Evolutionary conservation across 306 rosid species (phyloP).

Genomic region (Malus domestica): DNA sequence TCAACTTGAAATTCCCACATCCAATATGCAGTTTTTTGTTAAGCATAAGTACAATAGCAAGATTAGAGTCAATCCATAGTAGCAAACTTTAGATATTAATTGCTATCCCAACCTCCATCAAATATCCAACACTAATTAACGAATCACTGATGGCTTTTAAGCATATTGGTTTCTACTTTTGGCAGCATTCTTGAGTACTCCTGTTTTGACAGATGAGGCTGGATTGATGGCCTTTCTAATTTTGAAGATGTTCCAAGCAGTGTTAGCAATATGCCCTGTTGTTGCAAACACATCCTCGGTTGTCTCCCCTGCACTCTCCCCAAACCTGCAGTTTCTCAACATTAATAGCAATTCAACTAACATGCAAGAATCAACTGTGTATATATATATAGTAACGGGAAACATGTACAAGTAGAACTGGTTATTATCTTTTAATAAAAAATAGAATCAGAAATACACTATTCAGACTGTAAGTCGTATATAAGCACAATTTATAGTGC

Average conservation of each 20-base stretch:
- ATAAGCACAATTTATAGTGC: neutral
- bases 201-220: constrained; percentile 54
- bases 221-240: constrained; percentile 80
- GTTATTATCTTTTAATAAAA: neutral
- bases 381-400: too few relatives aligned
- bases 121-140: neutral
- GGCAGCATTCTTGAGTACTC: constrained; percentile 48
- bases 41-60: neutral
- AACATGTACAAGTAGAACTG: neutral
- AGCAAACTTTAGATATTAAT: neutral
- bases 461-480: neutral
- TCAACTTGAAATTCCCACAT: neutral
- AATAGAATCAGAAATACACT: neutral
- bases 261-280: constrained; percentile 59
- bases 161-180: constrained; percentile 18
- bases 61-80: neutral
- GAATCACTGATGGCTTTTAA: neutral
- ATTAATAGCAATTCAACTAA: neutral
- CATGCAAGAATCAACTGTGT: neutral
- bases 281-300: constrained; percentile 74
- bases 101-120: neutral
- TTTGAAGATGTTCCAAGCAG: constrained; percentile 85
- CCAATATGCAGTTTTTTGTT: neutral
- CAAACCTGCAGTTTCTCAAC: constrained; percentile 56
- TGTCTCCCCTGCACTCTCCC: constrained; percentile 84